These are phyloP conservation scores for Ascochyta koolunga DNA, from an alignment of 2,329 filamentous ascomycete genomes.

Conservation along the genomic window DNA sequence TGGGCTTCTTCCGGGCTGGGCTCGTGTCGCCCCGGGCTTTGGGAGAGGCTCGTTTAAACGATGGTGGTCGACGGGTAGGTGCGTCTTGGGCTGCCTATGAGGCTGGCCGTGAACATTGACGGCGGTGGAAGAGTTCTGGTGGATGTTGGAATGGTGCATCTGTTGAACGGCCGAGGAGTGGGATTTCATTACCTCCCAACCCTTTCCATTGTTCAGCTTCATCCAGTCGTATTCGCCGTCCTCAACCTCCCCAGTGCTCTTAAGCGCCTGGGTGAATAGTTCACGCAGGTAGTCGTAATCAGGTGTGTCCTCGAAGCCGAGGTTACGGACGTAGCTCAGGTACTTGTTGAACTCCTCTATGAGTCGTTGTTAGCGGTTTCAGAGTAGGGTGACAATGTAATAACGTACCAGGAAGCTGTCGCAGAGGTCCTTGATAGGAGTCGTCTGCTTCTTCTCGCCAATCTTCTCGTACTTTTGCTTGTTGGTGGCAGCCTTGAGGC, in stretches of 20 bases:
- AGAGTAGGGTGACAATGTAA: background rate
- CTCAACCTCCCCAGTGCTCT: constrained; percentile 92
- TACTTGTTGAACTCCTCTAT: constrained; percentile 96
- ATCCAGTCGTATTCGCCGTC: constrained; percentile 99
- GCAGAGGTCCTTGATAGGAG: constrained; percentile 93
- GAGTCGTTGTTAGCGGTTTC: constrained; percentile 35
- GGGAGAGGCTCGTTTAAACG: constrained; percentile 57
- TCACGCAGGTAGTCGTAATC: constrained; percentile 98
- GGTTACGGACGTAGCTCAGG: constrained; percentile 93
- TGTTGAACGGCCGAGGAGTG: constrained; percentile 72
- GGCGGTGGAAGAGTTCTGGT: constrained; percentile 83
- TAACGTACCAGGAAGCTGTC: constrained; percentile 78
- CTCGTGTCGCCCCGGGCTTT: constrained; percentile 68
- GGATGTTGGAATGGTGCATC: constrained; percentile 76
- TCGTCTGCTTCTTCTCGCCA: constrained; percentile 99
- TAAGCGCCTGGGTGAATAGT: constrained; percentile 93
- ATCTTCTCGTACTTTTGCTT: constrained; percentile 99
- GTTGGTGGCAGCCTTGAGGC: constrained; percentile 71
- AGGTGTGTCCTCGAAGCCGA: constrained; percentile 97
- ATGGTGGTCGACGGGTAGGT: constrained; percentile 51
- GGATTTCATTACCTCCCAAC: constrained; percentile 81
- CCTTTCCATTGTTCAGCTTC: constrained; percentile 93
- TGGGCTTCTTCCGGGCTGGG: constrained; percentile 50
- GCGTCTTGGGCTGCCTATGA: constrained; percentile 65
- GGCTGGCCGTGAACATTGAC: constrained; percentile 76